Evolutionary conservation across 1,284 basidiomycete species (phyloP), one percentile per base, ranked within the genome.

Genomic region (Sporisorium exsertum): DNA sequence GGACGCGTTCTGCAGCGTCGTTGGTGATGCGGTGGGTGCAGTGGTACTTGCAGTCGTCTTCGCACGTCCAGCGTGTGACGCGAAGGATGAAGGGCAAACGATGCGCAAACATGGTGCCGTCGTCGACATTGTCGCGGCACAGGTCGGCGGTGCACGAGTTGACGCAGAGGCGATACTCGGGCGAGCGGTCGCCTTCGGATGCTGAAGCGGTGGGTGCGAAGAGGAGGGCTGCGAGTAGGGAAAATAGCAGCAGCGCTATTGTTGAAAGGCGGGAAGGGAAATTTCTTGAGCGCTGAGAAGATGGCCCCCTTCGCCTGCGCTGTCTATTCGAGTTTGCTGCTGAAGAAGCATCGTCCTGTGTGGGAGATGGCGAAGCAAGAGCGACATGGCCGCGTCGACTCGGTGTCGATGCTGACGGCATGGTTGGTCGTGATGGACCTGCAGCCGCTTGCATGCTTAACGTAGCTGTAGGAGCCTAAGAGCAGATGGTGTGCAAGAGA

Each of bases 1-100:
- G 49, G 13, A 84, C 81, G 24, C 81, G 76, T 8, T 68, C 65
- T 4, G 91, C 81, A 26, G 91, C 90, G 24, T 88, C 86, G 71
- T 91, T 88, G 16, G 94, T 97, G 60, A 96, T 88, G 55, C 88
- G 86, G 82, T 97, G 94, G 88, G 92, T 93, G 87, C 96, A 99
- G 20, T 87, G 87, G 83, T 99, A 98, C 82, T 90, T 91, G 89
- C 95, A 98, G 86, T 97, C 89, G 80, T 94, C 93, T 15, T 86
- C 81, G 86, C 95, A 97, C 20, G 92, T 90, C 96, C 89, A 90
- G 16, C 86, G 81, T 3, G 88, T 87, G 13, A 87, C 66, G 9
- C 87, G 80, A 4, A 89, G 86, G 32, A 87, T 80, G 89, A 92
- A 73, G 84, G 89, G 71, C 88, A 92, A 58, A 0, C 68, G 72